These are phyloP conservation scores for Fomitopsis pinicola DNA, from an alignment of 1,284 basidiomycete genomes.

Conservation along the genomic window DNA sequence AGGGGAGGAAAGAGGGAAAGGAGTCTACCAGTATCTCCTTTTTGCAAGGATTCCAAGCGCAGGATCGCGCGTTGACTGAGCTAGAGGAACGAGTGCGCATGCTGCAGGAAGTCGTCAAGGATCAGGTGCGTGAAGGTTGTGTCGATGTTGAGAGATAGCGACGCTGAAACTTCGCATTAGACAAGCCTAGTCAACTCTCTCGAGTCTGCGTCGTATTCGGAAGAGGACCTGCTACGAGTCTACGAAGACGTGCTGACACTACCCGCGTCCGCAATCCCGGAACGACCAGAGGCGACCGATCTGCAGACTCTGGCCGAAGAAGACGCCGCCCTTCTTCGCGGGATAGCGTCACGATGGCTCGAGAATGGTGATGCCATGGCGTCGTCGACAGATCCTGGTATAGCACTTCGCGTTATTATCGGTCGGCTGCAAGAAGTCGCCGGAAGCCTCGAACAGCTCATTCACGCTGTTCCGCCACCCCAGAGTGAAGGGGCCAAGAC, in stretches of 20 bases:
- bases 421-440: constrained; percentile 15
- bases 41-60: neutral
- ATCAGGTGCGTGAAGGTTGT: constrained; percentile 11
- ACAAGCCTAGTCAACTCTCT: neutral
- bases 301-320: constrained; percentile 3
- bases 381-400: neutral
- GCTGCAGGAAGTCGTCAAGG: constrained; percentile 14
- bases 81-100: constrained; percentile 18
- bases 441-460: constrained; percentile 3
- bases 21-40: neutral
- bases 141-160: neutral
- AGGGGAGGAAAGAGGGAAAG: neutral
- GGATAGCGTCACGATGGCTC: constrained; percentile 8
- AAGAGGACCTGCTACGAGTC: constrained; percentile 43
- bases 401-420: constrained; percentile 8
- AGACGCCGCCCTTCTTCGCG: neutral
- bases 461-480: neutral
- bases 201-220: constrained; percentile 34
- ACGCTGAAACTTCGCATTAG: neutral
- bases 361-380: constrained; percentile 7
- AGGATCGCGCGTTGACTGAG: constrained; percentile 10
- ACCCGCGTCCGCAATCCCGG: constrained; percentile 15
- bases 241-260: constrained; percentile 52
- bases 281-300: constrained; percentile 1
- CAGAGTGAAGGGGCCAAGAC: neutral